Base-by-base conservation (phyloP, 164 flowering plant genomes). In the Aristolochia fimbriata region DNA sequence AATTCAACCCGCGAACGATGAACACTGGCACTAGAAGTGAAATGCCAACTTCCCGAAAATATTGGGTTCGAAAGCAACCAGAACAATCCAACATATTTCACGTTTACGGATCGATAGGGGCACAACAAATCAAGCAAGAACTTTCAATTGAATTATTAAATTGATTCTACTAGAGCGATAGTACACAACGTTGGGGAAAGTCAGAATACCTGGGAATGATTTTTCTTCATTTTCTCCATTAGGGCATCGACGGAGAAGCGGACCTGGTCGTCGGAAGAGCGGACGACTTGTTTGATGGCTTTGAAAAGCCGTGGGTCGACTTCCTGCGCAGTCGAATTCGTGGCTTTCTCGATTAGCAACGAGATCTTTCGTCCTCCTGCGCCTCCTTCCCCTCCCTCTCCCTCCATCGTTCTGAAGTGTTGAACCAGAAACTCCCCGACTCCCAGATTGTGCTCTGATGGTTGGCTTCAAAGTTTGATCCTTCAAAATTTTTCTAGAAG, bases 241-340 rank as follows among this genome's bases (percentile, higher is more conserved):
- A 93, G 86, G 74, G 87, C 79, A 58, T 81, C 77, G 62, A 75
- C 80, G 52, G 91, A 86, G 61, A 75, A 50, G 49, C 78, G 83
- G 73, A 85, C 80, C 73, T 88, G 91, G 1, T 79, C 76, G 69
- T 90, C 95, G 46, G 99, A 90, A 68, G 69, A 68, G 2, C 96
- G 93, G 45, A 85, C 89, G 1, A 73, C 68, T n/a, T 58, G 68
- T 72, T 93, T 90, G 66, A 93, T 86, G 58, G 97, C 74, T 65
- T 82, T 85, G 70, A 90, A 84, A 58, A 86, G 79, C 33, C 89
- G 88, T 11, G 85, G 86, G 41, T 93, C 89, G 1, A 91, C 76
- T 62, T 83, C 89, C 48, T 73, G 60, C 31, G 74, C 79, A 4
- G 87, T 84, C 5, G 97, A 82, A 56, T 80, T 72, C n/a, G 88